Evolutionary conservation across 169 alveolate species (phyloP), one percentile per base, ranked within the genome.

Genomic region (Besnoitia besnoiti): DNA sequence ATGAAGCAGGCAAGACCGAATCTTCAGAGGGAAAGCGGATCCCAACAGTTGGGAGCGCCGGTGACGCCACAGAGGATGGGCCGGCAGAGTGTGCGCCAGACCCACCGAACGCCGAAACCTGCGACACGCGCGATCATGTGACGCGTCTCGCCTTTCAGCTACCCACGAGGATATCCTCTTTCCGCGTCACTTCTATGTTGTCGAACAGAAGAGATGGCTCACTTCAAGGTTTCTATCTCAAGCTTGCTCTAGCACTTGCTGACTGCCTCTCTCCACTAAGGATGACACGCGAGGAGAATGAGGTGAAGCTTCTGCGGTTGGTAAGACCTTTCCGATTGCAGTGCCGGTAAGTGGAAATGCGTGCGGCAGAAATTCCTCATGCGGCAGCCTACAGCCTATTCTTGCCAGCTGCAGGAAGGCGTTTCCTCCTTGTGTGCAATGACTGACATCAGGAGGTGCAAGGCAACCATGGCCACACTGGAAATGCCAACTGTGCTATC

Each of bases 261-360:
- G 12, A 1, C 12, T n/a, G 67, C 12, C 67, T 55, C 5, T 55
- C 33, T n/a, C 67, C 67, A n/a, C 67, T 55, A n/a, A 55, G 33
- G 67, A 55, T 55, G 67, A 55, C 24, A 19, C 30, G 39, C 27
- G 82, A 73, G 1, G 44, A 73, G 46, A 73, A 37, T 73, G 82
- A 73, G 46, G 47, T 73, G 39, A 73, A 73, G 82, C 47, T 37
- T n/a, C 44, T 73, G 19, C 82, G 82, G 44, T 73, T 1, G 2
- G 27, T 73, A 19, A 73, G n/a, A 42, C 82, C 82, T 39, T 73
- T 73, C 46, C 39, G 82, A 42, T 30, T 73, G 39, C 39, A n/a
- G 30, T 73, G 82, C 82, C 16, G n/a, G 82, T 73, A 37, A 73
- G 82, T n/a, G n/a, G n/a, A n/a, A n/a, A n/a, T n/a, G n/a, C n/a